Percentiles rank a stretch among this genome's conserved stretches.
Conservation (phyloP, 306 rosid species). For the Quercus glauca region DNA sequence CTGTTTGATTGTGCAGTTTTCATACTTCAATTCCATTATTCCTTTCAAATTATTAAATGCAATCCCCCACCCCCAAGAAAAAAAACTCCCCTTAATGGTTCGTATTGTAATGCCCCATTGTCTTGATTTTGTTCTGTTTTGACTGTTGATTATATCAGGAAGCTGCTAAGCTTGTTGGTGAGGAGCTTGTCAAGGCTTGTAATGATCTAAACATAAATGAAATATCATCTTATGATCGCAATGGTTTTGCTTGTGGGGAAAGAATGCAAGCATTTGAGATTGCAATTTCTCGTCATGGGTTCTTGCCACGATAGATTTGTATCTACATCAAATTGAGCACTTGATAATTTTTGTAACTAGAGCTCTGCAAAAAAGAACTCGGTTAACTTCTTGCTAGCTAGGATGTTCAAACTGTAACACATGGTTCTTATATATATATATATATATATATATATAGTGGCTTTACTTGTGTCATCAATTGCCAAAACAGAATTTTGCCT, state of each 20-base stretch:
- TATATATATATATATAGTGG: too few species aligned
- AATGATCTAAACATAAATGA: constrained; percentile 58
- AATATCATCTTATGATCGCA: constrained; percentile 73
- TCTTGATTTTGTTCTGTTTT: background rate
- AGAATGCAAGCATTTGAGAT: constrained; percentile 71
- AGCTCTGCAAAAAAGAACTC: background rate
- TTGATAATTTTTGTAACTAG: background rate
- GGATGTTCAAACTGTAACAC: too few species aligned
- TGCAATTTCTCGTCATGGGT: constrained; percentile 61
- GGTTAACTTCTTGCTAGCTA: too few species aligned
- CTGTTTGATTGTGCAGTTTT: background rate
- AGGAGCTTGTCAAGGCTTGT: constrained; percentile 71
- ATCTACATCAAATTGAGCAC: background rate
- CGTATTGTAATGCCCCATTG: background rate
- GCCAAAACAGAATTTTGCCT: too few species aligned
- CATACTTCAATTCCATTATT: too few species aligned
- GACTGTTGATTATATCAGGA: constrained; percentile 39
- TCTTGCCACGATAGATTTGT: constrained; percentile 53
- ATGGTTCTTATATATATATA: too few species aligned
- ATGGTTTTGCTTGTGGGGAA: constrained; percentile 62
- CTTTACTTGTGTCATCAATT: too few species aligned
- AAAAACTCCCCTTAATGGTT: background rate
- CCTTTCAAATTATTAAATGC: too few species aligned
- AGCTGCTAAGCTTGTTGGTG: constrained; percentile 79
- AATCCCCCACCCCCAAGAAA: too few species aligned